phyloP scores from a whole-genome alignment of 441 rosid genomes.

The Croton laevigatus region DNA sequence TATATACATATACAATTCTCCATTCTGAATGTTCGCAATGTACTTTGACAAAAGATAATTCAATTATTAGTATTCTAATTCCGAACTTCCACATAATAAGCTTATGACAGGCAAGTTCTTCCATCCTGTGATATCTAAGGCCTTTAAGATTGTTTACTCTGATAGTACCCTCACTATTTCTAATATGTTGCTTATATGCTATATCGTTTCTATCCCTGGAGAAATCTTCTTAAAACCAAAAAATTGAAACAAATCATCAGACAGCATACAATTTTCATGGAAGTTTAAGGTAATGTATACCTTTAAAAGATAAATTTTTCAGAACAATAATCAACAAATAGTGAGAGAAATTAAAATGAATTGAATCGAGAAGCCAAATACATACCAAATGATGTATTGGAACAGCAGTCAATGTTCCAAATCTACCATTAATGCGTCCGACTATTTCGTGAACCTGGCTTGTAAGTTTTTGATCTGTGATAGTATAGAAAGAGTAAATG shows the following conservation, averaged over 20 bases:
- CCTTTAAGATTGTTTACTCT: background rate
- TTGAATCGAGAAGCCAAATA: constrained; percentile 20
- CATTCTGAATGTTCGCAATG: background rate
- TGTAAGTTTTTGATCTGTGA: constrained; percentile 96
- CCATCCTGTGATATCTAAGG: background rate
- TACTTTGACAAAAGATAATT: background rate
- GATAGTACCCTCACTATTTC: background rate
- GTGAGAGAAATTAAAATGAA: constrained; percentile 6
- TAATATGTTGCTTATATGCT: background rate
- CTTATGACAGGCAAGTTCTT: background rate
- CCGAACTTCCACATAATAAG: background rate
- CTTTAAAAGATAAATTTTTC: constrained; percentile 2
- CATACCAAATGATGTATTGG: constrained; percentile 99
- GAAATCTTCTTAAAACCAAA: background rate
- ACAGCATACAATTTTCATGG: background rate
- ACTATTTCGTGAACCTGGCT: constrained; percentile 99
- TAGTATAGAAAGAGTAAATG: constrained; percentile 7
- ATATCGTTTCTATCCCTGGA: background rate
- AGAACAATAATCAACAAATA: background rate
- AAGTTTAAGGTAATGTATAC: background rate
- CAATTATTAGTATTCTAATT: background rate
- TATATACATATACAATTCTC: background rate
- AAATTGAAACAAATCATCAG: no score
- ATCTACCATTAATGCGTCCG: constrained; percentile 98
- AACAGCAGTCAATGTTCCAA: constrained; percentile 91